Percentiles rank a stretch among this genome's conserved stretches.
Conservation (phyloP, 2,329 filamentous ascomycete species). For the Tolypocladium pustulatum region DNA sequence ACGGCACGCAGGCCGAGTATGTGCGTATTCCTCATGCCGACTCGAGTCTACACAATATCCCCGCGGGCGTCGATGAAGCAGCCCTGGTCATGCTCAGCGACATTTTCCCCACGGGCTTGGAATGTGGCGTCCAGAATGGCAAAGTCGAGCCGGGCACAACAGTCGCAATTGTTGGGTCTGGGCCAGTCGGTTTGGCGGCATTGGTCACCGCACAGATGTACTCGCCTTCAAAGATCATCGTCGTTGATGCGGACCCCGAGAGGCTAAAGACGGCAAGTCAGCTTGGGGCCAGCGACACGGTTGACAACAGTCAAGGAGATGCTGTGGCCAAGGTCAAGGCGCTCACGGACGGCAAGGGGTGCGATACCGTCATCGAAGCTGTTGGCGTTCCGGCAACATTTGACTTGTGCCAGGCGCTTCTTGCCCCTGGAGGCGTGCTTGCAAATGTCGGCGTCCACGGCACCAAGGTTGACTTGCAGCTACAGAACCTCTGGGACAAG, state of each 20-base stretch:
- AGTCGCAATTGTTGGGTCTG: constrained; percentile 44
- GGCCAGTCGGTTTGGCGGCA: constrained; percentile 44
- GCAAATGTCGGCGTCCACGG: constrained; percentile 51
- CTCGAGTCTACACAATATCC: constrained; percentile 33
- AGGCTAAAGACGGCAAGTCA: constrained; percentile 34
- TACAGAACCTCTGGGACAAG: constrained; percentile 42
- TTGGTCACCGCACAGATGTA: constrained; percentile 45
- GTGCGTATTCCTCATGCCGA: constrained; percentile 41
- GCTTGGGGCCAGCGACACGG: constrained; percentile 35
- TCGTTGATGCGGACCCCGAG: constrained; percentile 38
- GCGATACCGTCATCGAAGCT: constrained; percentile 47
- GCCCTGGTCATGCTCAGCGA: constrained; percentile 41
- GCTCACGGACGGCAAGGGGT: constrained; percentile 39
- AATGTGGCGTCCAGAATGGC: constrained; percentile 41
- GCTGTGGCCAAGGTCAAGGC: constrained; percentile 26
- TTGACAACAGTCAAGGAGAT: constrained; percentile 26
- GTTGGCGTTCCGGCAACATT: constrained; percentile 45
- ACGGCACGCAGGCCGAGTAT: constrained; percentile 47
- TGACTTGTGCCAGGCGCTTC: constrained; percentile 39
- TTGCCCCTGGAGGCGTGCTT: constrained; percentile 41
- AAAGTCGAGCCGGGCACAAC: constrained; percentile 39
- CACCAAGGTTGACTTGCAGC: constrained; percentile 36
- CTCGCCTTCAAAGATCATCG: constrained; percentile 37
- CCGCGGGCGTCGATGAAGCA: constrained; percentile 27
- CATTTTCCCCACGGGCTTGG: constrained; percentile 45